These are phyloP conservation scores for Asterochloris sp. DNA, from an alignment of 139 green algal species.

Conservation along the genomic window DNA sequence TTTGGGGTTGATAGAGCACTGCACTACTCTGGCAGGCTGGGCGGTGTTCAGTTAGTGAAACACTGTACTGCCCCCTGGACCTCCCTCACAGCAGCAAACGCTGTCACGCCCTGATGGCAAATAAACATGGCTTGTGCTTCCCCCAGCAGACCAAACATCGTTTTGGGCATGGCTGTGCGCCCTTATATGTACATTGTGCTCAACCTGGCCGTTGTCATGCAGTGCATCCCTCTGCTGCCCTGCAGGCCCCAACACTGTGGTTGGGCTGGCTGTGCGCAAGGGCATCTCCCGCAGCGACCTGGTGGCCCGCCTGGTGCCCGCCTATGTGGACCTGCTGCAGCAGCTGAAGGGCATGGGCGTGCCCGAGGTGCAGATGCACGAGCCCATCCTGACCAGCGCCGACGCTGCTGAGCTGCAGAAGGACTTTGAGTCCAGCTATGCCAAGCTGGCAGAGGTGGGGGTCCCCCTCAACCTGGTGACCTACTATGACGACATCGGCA, in stretches of 20 bases:
- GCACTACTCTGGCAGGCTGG: no score
- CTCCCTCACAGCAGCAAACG: no score
- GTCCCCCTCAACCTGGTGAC: slow-evolving; percentile 68
- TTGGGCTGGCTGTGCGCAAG: slow-evolving; percentile 50
- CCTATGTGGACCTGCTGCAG: slow-evolving; percentile 63
- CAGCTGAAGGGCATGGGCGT: slow-evolving; percentile 52
- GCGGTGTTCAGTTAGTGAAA: no score
- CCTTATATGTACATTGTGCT: not conserved
- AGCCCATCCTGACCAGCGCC: slow-evolving; percentile 66
- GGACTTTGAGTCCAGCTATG: slow-evolving; percentile 53
- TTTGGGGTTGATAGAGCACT: no score
- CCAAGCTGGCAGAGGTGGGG: slow-evolving; percentile 39
- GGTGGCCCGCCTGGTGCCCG: slow-evolving; percentile 58
- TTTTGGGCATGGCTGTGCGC: not conserved
- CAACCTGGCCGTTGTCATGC: no score
- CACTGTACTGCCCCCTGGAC: no score
- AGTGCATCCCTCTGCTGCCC: no score
- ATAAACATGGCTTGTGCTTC: no score
- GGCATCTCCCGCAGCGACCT: slow-evolving; percentile 20
- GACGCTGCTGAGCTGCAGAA: slow-evolving; percentile 24
- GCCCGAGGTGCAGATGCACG: slow-evolving; percentile 77
- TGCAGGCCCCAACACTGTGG: slow-evolving; percentile 72
- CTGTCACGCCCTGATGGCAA: no score
- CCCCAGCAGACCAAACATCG: no score
- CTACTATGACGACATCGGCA: slow-evolving; percentile 74